Percentiles rank a stretch among this genome's conserved stretches.
These are phyloP conservation scores for Didymella pinodella DNA, from an alignment of 2,329 filamentous ascomycete species.

Conservation along the genomic window DNA sequence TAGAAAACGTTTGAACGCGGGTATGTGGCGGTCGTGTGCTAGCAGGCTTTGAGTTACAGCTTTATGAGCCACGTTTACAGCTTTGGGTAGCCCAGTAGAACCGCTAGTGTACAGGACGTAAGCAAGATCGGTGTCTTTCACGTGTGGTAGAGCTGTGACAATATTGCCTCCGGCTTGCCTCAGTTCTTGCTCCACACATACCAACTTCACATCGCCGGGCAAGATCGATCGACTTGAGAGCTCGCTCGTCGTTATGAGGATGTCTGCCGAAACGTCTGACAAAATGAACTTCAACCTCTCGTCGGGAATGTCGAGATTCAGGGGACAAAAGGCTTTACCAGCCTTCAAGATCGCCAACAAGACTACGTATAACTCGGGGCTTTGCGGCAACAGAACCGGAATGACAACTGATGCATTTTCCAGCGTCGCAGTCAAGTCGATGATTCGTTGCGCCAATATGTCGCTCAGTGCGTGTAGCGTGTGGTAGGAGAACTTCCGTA, in stretches of 20 bases:
- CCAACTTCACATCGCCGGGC: conserved; percentile 45
- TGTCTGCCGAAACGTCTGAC: conserved; percentile 73
- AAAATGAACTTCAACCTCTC: conserved; percentile 84
- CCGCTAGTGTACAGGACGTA: conserved; percentile 96
- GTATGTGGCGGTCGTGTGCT: conserved; percentile 81
- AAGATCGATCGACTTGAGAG: conserved; percentile 53
- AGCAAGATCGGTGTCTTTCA: conserved; percentile 61
- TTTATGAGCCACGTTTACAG: conserved; percentile 80
- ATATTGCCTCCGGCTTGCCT: conserved; percentile 30
- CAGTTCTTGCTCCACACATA: conserved; percentile 55
- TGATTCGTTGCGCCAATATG: conserved; percentile 58
- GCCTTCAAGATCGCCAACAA: conserved; percentile 80
- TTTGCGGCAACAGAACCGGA: conserved; percentile 80
- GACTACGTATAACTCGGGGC: conserved; percentile 77
- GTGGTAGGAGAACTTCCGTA: conserved; percentile 65
- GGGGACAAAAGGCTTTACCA: conserved; percentile 84
- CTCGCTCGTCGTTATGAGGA: conserved; percentile 70
- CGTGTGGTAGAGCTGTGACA: not conserved
- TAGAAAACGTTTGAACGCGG: conserved; percentile 78
- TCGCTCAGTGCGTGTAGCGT: conserved; percentile 68
- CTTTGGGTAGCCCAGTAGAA: conserved; percentile 88
- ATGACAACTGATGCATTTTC: conserved; percentile 61
- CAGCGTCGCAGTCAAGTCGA: conserved; percentile 29
- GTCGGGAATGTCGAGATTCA: conserved; percentile 77
- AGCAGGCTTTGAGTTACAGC: conserved; percentile 83